Conservation (phyloP, 257 asterid genomes). For the Coffea canephora region DNA sequence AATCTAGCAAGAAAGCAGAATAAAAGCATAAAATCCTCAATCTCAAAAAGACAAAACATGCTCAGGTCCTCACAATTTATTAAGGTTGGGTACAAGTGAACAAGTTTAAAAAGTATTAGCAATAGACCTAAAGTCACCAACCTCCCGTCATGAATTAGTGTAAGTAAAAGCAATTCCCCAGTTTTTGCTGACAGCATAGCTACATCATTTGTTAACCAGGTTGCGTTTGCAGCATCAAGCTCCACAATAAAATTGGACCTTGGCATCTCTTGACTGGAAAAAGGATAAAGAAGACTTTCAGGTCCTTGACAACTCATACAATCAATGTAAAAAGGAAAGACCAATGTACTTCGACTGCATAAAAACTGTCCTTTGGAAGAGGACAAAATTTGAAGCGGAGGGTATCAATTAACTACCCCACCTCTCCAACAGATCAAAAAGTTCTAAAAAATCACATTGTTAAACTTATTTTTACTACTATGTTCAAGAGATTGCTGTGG, state of each 20-base stretch:
- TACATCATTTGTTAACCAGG: slow-evolving; percentile 93
- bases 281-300: slow-evolving; percentile 16
- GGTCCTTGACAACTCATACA: slow-evolving; percentile 20
- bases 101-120: background rate
- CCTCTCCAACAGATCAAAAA: background rate
- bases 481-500: background rate
- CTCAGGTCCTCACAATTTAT: background rate
- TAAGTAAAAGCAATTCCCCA: slow-evolving; percentile 90
- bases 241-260: slow-evolving; percentile 76
- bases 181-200: slow-evolving; percentile 88
- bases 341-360: background rate
- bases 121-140: slow-evolving; percentile 27
- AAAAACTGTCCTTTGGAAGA: background rate
- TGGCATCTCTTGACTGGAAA: slow-evolving; percentile 76
- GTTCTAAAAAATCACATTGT: background rate
- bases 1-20: background rate
- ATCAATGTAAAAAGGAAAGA: background rate
- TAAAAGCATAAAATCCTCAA: background rate
- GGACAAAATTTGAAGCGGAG: too few species aligned
- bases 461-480: background rate
- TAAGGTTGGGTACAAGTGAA: background rate
- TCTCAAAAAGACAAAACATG: background rate
- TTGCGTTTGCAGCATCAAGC: slow-evolving; percentile 89
- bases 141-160: slow-evolving; percentile 95
- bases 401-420: background rate